Percentiles rank a stretch among this genome's conserved stretches.
Evolutionary conservation across 345 rosid genomes (phyloP).

Genomic region (Syzygium grande): DNA sequence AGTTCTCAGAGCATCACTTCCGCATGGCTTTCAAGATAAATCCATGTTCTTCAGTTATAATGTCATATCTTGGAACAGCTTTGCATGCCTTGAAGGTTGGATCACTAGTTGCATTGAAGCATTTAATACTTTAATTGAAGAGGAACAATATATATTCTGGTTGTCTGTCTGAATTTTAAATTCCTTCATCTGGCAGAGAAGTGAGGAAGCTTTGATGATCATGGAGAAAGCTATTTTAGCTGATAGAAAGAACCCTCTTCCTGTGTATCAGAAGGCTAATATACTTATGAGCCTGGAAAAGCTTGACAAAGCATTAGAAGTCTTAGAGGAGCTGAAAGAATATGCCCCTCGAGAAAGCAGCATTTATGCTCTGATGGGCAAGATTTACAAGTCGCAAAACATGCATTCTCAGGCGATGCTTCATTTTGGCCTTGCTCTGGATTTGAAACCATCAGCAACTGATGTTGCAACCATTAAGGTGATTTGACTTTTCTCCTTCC

Average conservation of each 20-base stretch:
- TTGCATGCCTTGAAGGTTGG: conserved; percentile 73
- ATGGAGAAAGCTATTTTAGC: conserved; percentile 91
- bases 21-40: conserved; percentile 83
- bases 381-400: conserved; percentile 61
- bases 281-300: conserved; percentile 67
- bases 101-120: neutral
- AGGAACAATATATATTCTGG: conserved; percentile 16
- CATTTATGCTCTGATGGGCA: conserved; percentile 90
- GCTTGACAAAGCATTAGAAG: conserved; percentile 78
- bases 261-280: conserved; percentile 94
- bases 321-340: conserved; percentile 88
- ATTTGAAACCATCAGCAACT: conserved; percentile 88
- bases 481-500: conserved; percentile 2
- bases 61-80: conserved; percentile 94
- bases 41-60: conserved; percentile 85
- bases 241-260: conserved; percentile 92
- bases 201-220: conserved; percentile 75
- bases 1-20: conserved; percentile 96
- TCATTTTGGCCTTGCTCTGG: conserved; percentile 90
- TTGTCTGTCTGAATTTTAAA: conserved; percentile 37
- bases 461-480: conserved; percentile 95
- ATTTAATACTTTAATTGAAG: neutral
- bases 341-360: conserved; percentile 90
- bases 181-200: conserved; percentile 41
- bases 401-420: conserved; percentile 89